Percentiles rank a stretch among this genome's conserved stretches.
Evolutionary conservation across 2,329 filamentous ascomycete genomes (phyloP).

Genomic region (Alternaria dauci): DNA sequence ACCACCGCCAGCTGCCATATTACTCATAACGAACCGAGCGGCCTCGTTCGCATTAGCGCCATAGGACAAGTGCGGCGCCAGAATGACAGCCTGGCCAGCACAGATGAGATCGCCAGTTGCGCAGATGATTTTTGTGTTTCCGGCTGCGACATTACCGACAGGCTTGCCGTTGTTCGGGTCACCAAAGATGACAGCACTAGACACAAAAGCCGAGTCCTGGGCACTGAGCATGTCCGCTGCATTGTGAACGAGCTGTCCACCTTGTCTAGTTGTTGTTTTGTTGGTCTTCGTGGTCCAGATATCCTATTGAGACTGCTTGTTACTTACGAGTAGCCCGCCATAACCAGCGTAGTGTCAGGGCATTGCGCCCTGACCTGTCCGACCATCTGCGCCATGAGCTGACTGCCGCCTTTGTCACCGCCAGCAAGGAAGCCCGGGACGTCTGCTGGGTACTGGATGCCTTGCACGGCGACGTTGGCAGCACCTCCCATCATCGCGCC

Average conservation of each 20-base stretch:
- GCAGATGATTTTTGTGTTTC: conserved; percentile 47
- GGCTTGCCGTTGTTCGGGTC: conserved; percentile 49
- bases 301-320: not conserved
- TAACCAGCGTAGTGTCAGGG: conserved; percentile 57
- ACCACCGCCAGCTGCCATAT: conserved; percentile 20
- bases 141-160: conserved; percentile 42
- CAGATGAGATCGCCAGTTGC: conserved; percentile 49
- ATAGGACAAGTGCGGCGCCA: conserved; percentile 49
- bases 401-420: conserved; percentile 56
- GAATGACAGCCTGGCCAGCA: conserved; percentile 37
- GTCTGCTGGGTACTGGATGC: conserved; percentile 62
- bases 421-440: conserved; percentile 57
- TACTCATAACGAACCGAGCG: conserved; percentile 41
- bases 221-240: conserved; percentile 48
- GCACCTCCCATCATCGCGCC: conserved; percentile 48
- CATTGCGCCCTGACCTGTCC: conserved; percentile 54
- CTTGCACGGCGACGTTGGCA: conserved; percentile 61
- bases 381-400: conserved; percentile 55
- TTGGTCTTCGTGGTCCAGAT: not conserved
- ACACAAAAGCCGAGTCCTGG: conserved; percentile 33
- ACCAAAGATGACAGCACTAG: conserved; percentile 48
- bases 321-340: conserved; percentile 59
- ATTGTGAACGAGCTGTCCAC: conserved; percentile 57
- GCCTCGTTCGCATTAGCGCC: conserved; percentile 41
- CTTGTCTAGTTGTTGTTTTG: conserved; percentile 39